Base-by-base conservation (phyloP, 495 filamentous ascomycete genomes). In the Lepidopterella palustris region DNA sequence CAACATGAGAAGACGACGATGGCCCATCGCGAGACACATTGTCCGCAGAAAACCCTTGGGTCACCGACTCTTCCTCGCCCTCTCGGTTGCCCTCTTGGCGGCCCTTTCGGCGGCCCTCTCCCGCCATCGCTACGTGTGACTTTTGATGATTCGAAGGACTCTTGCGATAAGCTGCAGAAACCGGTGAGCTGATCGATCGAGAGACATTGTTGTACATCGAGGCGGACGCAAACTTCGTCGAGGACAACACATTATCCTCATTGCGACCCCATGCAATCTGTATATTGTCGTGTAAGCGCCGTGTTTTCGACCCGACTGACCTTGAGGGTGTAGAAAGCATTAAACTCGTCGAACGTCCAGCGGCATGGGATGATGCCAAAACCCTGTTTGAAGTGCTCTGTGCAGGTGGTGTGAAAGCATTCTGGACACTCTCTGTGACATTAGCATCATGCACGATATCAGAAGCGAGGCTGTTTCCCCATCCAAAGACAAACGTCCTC, bases 401-500 rank as follows among this genome's bases (percentile, higher is more conserved):
- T 13, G 25, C 15, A 45, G 15, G 5, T 29, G 23, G 23, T 50
- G 18, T 8, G 11, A 13, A n/a, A 39, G 25, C 4, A 10, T 24
- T 35, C 20, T 24, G 29, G n/a, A 20, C 42, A 35, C 20, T 26
- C 26, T 57, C 40, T 5, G n/a, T 9, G 10, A 24, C 15, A 28
- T 20, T 20, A 28, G 27, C 28, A 54, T 54, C 28, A 25, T 50
- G 20, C 47, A 15, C 39, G n/a, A 28, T 32, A 39, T 56, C 45
- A 21, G 32, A 53, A 13, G 45, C 31, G 13, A 27, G 20, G 26
- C n/a, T 21, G 18, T 47, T n/a, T n/a, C 39, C 45, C 3, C 52
- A 24, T n/a, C 18, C 57, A 45, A 62, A 54, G 20, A 66, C 55
- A 39, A 66, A 62, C 25, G n/a, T 28, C 49, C 40, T 51, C 63